phyloP scores from a whole-genome alignment of 306 rosid species.

The Potentilla sterilis region DNA sequence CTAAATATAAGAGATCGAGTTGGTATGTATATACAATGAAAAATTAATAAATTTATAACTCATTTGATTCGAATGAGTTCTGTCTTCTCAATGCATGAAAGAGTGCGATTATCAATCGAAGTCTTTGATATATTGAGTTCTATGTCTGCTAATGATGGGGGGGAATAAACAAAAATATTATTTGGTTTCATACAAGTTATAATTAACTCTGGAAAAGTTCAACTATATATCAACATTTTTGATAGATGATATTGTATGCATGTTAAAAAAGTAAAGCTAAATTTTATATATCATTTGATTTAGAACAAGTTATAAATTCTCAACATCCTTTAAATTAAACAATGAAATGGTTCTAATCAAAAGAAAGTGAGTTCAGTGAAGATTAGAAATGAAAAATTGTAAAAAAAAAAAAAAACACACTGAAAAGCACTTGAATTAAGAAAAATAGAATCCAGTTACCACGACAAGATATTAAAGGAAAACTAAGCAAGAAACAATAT shows the following conservation, averaged over 20 bases:
- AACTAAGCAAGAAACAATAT: conserved; percentile 15
- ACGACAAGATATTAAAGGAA: not conserved
- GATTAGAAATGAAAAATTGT: not conserved
- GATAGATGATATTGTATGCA: not conserved
- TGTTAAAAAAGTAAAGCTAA: too few species aligned
- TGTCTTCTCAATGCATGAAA: too few species aligned
- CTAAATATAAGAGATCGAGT: not conserved
- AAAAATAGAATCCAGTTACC: not conserved
- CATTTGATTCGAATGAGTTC: too few species aligned
- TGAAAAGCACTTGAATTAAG: conserved; percentile 13
- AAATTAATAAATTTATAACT: too few species aligned
- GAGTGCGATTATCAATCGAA: too few species aligned
- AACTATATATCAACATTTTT: not conserved
- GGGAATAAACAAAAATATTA: too few species aligned
- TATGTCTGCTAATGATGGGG: too few species aligned
- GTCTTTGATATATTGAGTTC: too few species aligned
- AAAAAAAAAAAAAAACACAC: not conserved
- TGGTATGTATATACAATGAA: not conserved
- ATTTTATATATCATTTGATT: not conserved
- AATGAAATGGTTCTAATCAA: not conserved
- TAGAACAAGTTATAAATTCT: not conserved
- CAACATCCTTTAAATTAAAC: not conserved
- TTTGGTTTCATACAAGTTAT: not conserved
- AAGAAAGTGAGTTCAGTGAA: not conserved
- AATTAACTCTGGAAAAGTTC: not conserved